Percentiles rank a stretch among this genome's conserved stretches.
Evolutionary conservation across 2,329 filamentous ascomycete species (phyloP).

Genomic region (Microascus cirrosus): DNA sequence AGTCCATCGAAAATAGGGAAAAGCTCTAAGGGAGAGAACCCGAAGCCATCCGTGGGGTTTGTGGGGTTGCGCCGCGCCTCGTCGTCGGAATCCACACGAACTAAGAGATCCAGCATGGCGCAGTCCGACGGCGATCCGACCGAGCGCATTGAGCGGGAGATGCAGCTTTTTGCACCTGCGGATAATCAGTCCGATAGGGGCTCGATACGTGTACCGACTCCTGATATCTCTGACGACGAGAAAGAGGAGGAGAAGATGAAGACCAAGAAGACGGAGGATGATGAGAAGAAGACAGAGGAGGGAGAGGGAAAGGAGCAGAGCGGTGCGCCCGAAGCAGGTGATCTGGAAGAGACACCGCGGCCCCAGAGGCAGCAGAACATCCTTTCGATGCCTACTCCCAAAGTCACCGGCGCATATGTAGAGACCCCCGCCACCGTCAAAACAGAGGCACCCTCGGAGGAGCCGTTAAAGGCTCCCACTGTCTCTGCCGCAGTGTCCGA

Average conservation of each 20-base stretch:
- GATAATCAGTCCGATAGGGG: slow-evolving; percentile 46
- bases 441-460: slow-evolving; percentile 16
- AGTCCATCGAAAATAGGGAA: not conserved
- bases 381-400: slow-evolving; percentile 39
- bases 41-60: slow-evolving; percentile 34
- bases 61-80: slow-evolving; percentile 26
- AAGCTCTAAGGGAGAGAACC: slow-evolving; percentile 13
- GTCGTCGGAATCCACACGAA: slow-evolving; percentile 34
- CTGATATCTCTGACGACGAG: slow-evolving; percentile 28
- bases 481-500: not conserved
- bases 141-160: slow-evolving; percentile 44
- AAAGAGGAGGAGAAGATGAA: not conserved
- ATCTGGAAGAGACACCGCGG: slow-evolving; percentile 47
- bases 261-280: slow-evolving; percentile 21
- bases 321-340: slow-evolving; percentile 42
- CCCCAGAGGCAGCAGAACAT: slow-evolving; percentile 28
- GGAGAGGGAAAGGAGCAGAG: not conserved
- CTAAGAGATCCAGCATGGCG: slow-evolving; percentile 34
- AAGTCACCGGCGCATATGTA: slow-evolving; percentile 42
- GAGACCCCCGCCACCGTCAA: slow-evolving; percentile 41
- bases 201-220: slow-evolving; percentile 38
- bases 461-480: slow-evolving; percentile 21
- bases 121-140: slow-evolving; percentile 42
- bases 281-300: slow-evolving; percentile 41
- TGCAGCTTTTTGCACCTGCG: slow-evolving; percentile 41